Conservation (phyloP, 2,329 filamentous ascomycete genomes). For the Nothopassalora personata region DNA sequence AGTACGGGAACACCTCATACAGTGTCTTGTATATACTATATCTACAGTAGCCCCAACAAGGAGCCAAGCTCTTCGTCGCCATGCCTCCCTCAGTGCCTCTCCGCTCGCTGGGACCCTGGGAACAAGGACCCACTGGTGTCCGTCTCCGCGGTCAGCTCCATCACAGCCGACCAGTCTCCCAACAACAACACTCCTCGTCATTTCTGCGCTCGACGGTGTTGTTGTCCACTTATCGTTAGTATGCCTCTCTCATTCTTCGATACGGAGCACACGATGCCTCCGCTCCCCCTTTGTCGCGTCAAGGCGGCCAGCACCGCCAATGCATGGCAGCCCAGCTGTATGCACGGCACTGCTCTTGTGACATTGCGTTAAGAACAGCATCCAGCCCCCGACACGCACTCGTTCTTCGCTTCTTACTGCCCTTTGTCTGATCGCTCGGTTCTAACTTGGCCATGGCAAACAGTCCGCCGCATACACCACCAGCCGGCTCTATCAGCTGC, state of each 20-base stretch:
- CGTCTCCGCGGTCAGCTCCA: not conserved
- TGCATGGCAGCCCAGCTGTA: not conserved
- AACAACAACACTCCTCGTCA: not conserved
- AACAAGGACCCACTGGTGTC: no score
- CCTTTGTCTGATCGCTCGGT: constrained; percentile 13
- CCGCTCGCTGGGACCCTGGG: not conserved
- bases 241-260: constrained; percentile 17
- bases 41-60: not conserved
- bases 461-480: constrained; percentile 18
- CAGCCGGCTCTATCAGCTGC: not conserved
- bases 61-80: not conserved
- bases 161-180: not conserved
- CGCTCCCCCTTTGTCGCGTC: constrained; percentile 10
- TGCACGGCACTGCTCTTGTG: constrained; percentile 6
- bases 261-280: constrained; percentile 7
- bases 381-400: constrained; percentile 16
- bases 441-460: constrained; percentile 28
- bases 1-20: not conserved
- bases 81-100: no score
- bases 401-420: constrained; percentile 25
- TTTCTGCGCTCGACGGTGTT: not conserved
- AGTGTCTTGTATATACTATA: not conserved
- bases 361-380: constrained; percentile 9
- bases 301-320: constrained; percentile 10
- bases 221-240: constrained; percentile 27